These are phyloP conservation scores for Laguncularia racemosa DNA, from an alignment of 345 rosid species.

Conservation along the genomic window DNA sequence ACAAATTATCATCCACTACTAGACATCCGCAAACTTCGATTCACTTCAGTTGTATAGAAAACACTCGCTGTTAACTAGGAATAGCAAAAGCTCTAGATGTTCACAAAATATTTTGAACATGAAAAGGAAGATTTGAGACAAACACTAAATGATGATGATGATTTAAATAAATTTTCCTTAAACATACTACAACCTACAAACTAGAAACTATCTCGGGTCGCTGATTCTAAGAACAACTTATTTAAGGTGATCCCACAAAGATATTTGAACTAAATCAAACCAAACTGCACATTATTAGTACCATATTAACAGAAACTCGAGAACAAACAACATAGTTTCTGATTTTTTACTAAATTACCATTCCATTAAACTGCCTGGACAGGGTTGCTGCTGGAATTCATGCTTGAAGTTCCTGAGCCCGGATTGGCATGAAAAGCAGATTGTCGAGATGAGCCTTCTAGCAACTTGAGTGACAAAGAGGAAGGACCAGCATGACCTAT, in stretches of 20 bases:
- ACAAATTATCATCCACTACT: too few species aligned
- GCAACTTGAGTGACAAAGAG: constrained; percentile 63
- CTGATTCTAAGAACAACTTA: background rate
- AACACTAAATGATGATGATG: background rate
- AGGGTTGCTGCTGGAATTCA: constrained; percentile 39
- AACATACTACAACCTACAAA: constrained; percentile 8
- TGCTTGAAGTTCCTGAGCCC: constrained; percentile 39
- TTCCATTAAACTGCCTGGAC: constrained; percentile 46
- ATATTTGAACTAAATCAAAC: background rate
- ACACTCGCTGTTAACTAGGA: too few species aligned
- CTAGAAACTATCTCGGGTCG: background rate
- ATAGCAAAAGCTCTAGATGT: too few species aligned
- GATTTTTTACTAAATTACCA: background rate
- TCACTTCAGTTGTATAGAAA: too few species aligned
- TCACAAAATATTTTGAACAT: too few species aligned
- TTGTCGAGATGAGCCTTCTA: constrained; percentile 64
- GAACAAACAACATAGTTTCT: background rate
- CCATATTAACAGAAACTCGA: constrained; percentile 4
- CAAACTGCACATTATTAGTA: constrained; percentile 11
- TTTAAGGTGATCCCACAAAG: constrained; percentile 2
- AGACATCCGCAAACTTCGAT: too few species aligned
- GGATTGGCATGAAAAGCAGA: constrained; percentile 95
- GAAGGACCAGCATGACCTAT: constrained; percentile 47
- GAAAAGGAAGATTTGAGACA: background rate
- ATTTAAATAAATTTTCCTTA: constrained; percentile 8